Conservation (phyloP, 2,329 filamentous ascomycete species). For the Didymella pomorum region DNA sequence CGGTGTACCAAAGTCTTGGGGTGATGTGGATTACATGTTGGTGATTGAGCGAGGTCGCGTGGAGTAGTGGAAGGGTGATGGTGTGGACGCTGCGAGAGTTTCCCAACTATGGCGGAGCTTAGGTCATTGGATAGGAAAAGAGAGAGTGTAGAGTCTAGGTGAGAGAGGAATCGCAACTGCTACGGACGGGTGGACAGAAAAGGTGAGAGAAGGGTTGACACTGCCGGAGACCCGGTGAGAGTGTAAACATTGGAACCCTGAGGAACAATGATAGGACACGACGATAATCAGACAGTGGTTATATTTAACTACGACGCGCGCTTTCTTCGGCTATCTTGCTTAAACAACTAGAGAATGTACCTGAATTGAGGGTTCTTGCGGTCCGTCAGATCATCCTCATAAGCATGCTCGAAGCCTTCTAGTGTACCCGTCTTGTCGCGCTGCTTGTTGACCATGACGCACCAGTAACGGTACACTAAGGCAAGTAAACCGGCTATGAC, state of each 20-base stretch:
- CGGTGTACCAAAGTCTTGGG: slow-evolving; percentile 21
- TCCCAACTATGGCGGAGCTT: neutral
- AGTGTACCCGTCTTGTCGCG: slow-evolving; percentile 53
- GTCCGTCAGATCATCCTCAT: slow-evolving; percentile 62
- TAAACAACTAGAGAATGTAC: slow-evolving; percentile 21
- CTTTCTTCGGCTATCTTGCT: neutral
- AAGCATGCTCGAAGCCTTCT: slow-evolving; percentile 62
- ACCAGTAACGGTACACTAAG: slow-evolving; percentile 56
- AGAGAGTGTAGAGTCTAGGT: neutral
- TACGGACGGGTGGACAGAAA: too few species aligned
- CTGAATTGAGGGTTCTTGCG: slow-evolving; percentile 32
- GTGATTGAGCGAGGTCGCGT: neutral
- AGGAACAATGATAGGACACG: neutral
- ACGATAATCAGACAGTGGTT: neutral
- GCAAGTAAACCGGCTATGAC: slow-evolving; percentile 48
- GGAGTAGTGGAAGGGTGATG: too few species aligned
- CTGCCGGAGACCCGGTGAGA: neutral
- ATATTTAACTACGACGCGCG: neutral
- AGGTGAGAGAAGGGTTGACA: too few species aligned
- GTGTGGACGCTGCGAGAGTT: too few species aligned
- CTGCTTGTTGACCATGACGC: slow-evolving; percentile 54
- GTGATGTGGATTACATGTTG: neutral
- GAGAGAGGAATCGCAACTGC: neutral
- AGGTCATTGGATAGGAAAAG: neutral
- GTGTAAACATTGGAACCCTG: neutral